phyloP scores from a whole-genome alignment of 2,329 filamentous ascomycete species.

The Botrytis byssoidea region DNA sequence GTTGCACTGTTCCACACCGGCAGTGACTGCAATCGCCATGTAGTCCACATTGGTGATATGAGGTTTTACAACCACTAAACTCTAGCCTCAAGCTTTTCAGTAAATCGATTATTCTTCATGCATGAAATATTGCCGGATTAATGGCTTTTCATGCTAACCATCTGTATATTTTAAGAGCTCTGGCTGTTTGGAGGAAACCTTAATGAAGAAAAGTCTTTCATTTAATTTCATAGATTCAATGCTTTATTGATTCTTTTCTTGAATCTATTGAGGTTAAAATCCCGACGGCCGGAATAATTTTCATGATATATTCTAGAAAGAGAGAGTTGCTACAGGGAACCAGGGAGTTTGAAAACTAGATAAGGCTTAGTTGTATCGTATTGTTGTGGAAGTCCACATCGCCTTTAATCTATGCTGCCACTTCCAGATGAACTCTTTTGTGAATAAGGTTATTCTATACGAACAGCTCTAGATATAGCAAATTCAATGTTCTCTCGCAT shows the following conservation, averaged over 20 bases:
- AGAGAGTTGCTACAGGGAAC: neutral
- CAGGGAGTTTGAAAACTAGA: neutral
- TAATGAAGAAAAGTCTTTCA: neutral
- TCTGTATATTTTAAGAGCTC: neutral
- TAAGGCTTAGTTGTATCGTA: neutral
- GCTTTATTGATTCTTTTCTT: neutral
- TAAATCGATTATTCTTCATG: neutral
- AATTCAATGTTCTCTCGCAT: no score
- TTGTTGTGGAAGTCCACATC: neutral
- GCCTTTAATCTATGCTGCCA: neutral
- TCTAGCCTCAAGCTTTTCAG: neutral
- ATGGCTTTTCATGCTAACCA: neutral
- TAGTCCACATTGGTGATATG: neutral
- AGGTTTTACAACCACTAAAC: neutral
- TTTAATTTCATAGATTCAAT: neutral
- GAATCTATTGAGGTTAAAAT: no score
- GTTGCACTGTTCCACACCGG: neutral
- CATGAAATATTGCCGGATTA: neutral
- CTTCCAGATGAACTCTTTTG: neutral
- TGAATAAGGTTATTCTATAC: neutral
- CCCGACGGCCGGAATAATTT: neutral
- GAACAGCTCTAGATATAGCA: neutral
- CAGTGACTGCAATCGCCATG: neutral
- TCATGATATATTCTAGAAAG: accelerated
- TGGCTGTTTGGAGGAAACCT: neutral